A percentile compares a stretch with the other conserved stretches of the same genome.
Evolutionary conservation across 331 rosid species (phyloP).

Genomic region (Rhamnella rubrinervis): DNA sequence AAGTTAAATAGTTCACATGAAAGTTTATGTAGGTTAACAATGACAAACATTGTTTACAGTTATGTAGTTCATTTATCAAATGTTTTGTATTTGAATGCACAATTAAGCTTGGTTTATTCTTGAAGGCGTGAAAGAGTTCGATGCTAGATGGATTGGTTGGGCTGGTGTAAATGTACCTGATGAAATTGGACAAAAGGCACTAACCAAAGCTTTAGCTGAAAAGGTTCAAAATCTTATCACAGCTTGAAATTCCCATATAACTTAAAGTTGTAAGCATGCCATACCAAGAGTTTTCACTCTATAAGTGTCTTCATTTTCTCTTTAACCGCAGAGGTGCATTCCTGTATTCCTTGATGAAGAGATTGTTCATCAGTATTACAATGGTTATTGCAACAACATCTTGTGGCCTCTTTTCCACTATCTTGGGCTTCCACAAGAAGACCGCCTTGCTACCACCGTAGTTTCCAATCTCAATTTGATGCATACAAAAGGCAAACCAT

Average conservation of each 20-base stretch:
- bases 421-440: conserved; percentile 96
- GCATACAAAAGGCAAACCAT: conserved; percentile 91
- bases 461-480: conserved; percentile 92
- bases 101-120: conserved; percentile 14
- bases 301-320: conserved; percentile 13
- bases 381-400: conserved; percentile 97
- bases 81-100: conserved; percentile 6
- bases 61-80: no score
- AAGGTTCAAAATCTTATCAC: conserved; percentile 58
- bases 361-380: conserved; percentile 88
- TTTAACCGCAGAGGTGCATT: conserved; percentile 74
- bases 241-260: conserved; percentile 18
- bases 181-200: conserved; percentile 68
- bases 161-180: conserved; percentile 93
- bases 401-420: conserved; percentile 98
- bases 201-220: conserved; percentile 83
- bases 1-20: no score
- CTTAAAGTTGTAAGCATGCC: conserved; percentile 16
- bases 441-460: conserved; percentile 93
- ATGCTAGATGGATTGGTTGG: conserved; percentile 98
- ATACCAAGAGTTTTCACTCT: conserved; percentile 6
- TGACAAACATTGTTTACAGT: background rate
- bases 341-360: conserved; percentile 95
- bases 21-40: background rate
- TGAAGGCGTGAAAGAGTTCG: conserved; percentile 94